Evolutionary conservation across 768 basidiomycete genomes (phyloP).

Genomic region (Pleurotus sapidus): DNA sequence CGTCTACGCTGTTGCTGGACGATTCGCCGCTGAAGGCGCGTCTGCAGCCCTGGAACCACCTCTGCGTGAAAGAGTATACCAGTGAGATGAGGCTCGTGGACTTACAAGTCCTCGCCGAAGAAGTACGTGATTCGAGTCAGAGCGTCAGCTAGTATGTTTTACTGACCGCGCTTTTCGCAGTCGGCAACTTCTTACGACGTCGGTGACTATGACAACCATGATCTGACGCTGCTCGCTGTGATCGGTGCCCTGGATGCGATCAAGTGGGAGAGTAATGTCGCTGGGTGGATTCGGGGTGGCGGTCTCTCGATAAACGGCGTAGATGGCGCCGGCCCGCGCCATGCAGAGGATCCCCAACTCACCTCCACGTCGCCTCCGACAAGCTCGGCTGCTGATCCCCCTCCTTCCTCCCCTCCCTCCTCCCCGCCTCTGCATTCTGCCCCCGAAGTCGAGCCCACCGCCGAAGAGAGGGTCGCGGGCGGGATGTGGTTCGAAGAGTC

Average conservation of each 20-base stretch:
- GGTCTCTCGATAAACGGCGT: constrained; percentile 23
- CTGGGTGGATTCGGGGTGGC: constrained; percentile 62
- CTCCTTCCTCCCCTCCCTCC: neutral
- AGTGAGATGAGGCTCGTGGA: constrained; percentile 34
- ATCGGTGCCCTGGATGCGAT: constrained; percentile 63
- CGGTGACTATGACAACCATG: constrained; percentile 24
- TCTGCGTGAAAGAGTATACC: constrained; percentile 72
- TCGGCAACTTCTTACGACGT: neutral
- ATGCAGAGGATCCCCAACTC: neutral
- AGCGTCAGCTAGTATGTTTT: no score
- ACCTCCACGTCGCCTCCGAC: neutral
- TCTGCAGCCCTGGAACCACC: constrained; percentile 79
- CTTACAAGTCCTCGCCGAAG: constrained; percentile 12
- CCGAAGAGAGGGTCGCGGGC: neutral
- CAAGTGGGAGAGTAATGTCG: constrained; percentile 59
- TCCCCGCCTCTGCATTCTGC: neutral
- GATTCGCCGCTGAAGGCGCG: constrained; percentile 55
- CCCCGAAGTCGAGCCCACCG: neutral
- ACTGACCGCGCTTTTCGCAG: no score
- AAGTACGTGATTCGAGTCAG: no score
- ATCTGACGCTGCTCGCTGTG: constrained; percentile 61
- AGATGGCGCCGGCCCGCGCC: neutral
- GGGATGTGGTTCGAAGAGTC: constrained; percentile 54
- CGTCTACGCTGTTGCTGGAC: constrained; percentile 47
- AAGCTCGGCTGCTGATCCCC: neutral